Evolutionary conservation across 2,329 filamentous ascomycete species (phyloP).

Genomic region (Raffaelea arxii): DNA sequence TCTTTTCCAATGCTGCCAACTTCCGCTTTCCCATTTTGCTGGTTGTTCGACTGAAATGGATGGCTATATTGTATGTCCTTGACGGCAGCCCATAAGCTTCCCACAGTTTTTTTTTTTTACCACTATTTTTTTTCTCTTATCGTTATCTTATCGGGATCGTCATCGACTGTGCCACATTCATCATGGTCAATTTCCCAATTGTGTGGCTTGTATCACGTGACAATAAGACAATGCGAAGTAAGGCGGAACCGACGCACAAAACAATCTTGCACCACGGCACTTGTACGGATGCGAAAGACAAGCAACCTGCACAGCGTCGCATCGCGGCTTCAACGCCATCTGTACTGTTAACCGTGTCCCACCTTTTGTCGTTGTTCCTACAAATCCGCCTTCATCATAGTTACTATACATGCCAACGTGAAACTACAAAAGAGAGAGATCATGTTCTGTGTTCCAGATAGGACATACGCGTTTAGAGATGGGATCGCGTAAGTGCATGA

Average conservation of each 20-base stretch:
- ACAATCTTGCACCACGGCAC: background rate
- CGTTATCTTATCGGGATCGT: background rate
- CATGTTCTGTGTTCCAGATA: no score
- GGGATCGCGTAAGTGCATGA: no score
- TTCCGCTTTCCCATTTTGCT: conserved; percentile 70
- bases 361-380: no score
- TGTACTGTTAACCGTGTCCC: no score
- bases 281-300: background rate
- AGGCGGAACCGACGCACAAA: background rate
- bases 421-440: no score
- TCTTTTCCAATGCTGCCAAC: conserved; percentile 86
- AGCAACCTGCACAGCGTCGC: no score
- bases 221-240: background rate
- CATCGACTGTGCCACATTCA: background rate
- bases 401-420: no score
- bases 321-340: no score
- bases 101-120: background rate
- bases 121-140: background rate
- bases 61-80: background rate
- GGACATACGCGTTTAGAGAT: no score
- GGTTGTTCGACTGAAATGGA: no score
- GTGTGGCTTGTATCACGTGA: background rate
- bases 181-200: background rate
- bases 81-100: no score
- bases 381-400: no score